Evolutionary conservation across 2,329 filamentous ascomycete genomes (phyloP).

Genomic region (Dactylellina cionopaga): DNA sequence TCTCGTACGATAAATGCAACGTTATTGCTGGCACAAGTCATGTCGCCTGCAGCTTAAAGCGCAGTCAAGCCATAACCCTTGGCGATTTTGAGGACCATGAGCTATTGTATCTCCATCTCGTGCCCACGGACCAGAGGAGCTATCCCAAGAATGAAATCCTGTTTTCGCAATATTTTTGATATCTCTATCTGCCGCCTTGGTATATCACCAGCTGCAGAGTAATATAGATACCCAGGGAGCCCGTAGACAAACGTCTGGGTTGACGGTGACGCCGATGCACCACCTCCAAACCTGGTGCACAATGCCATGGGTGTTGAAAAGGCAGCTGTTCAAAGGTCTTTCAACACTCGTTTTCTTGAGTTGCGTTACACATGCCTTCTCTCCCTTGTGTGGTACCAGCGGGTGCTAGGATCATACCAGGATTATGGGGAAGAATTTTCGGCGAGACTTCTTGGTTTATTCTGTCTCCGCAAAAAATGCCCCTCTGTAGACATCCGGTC

Average conservation of each 20-base stretch:
- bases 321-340: slow-evolving; percentile 30
- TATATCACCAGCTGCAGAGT: slow-evolving; percentile 12
- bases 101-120: slow-evolving; percentile 8
- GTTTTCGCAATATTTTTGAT: slow-evolving; percentile 27
- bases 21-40: slow-evolving; percentile 7
- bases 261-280: slow-evolving; percentile 14
- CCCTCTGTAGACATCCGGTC: neutral
- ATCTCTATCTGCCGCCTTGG: neutral
- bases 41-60: neutral
- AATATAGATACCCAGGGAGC: neutral
- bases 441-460: slow-evolving; percentile 30
- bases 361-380: slow-evolving; percentile 24
- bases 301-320: neutral
- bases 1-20: slow-evolving; percentile 46
- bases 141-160: slow-evolving; percentile 14
- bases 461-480: no score
- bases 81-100: neutral
- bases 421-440: slow-evolving; percentile 48
- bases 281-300: slow-evolving; percentile 15
- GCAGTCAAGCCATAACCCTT: slow-evolving; percentile 12
- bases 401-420: no score
- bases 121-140: neutral
- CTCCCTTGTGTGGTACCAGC: neutral
- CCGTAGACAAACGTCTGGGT: slow-evolving; percentile 6
- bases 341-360: no score